These are phyloP conservation scores for Lanmaoa pseudosensibilis DNA, from an alignment of 768 basidiomycete genomes.

Conservation along the genomic window DNA sequence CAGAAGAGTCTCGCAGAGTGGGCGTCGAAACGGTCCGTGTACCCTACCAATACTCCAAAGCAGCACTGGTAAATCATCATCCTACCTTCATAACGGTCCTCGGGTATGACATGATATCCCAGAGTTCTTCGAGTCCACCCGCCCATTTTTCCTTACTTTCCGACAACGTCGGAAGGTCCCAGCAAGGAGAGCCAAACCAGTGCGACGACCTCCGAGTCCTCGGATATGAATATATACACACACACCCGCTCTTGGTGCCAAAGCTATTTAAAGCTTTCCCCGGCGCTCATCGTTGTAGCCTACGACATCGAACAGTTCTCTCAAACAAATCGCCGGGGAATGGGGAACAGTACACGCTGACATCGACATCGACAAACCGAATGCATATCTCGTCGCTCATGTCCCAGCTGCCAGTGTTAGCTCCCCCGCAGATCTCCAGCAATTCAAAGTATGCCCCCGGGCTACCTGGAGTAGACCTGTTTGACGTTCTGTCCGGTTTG, in stretches of 20 bases:
- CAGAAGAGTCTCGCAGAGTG: neutral
- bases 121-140: neutral
- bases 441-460: conserved; percentile 74
- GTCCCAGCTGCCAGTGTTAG: conserved; percentile 56
- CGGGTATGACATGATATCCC: neutral
- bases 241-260: neutral
- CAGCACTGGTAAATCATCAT: neutral
- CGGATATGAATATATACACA: neutral
- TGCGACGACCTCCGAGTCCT: neutral
- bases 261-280: too few relatives aligned
- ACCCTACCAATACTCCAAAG: neutral
- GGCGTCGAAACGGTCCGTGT: too few relatives aligned
- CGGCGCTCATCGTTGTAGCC: neutral
- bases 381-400: conserved; percentile 55
- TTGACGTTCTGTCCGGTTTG: conserved; percentile 54
- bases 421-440: conserved; percentile 75
- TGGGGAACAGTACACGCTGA: conserved; percentile 70
- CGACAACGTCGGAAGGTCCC: neutral
- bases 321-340: conserved; percentile 66
- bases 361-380: conserved; percentile 64
- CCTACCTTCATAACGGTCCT: neutral
- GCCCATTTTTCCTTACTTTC: neutral
- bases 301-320: conserved; percentile 21
- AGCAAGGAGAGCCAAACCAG: neutral
- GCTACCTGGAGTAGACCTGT: neutral